Conservation (phyloP, 2,329 filamentous ascomycete genomes). For the Byssochlamys sp. region DNA sequence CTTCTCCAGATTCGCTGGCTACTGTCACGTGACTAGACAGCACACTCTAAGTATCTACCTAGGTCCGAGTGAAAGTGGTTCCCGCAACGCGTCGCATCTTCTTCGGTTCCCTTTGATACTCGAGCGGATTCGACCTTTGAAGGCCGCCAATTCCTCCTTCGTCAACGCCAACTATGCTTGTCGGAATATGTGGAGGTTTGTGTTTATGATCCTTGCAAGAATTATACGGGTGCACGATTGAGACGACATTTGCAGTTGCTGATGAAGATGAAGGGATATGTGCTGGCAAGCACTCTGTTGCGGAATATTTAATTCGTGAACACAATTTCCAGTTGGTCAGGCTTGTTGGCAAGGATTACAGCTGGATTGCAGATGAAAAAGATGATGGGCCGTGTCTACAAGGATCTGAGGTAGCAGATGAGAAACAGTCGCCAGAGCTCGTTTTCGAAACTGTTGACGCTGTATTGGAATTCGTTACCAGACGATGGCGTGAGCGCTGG, state of each 20-base stretch:
- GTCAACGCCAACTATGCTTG: slow-evolving; percentile 40
- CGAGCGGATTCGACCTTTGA: not conserved
- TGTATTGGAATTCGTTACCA: slow-evolving; percentile 76
- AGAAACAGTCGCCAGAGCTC: slow-evolving; percentile 13
- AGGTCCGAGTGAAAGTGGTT: not conserved
- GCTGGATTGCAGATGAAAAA: slow-evolving; percentile 12
- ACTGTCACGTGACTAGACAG: not conserved
- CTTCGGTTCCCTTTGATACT: not conserved
- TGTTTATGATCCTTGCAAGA: not conserved
- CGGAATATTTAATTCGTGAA: slow-evolving; percentile 73
- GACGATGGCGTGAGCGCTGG: slow-evolving; percentile 71
- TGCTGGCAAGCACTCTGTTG: slow-evolving; percentile 82
- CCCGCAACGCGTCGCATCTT: not conserved
- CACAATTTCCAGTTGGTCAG: slow-evolving; percentile 70
- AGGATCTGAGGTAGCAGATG: slow-evolving; percentile 12
- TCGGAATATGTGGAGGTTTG: slow-evolving; percentile 44
- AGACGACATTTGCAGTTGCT: not conserved
- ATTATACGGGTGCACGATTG: not conserved
- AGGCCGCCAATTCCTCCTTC: not conserved
- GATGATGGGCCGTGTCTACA: slow-evolving; percentile 21
- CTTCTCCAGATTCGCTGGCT: not conserved
- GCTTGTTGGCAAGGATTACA: slow-evolving; percentile 37
- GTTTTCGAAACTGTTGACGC: slow-evolving; percentile 55
- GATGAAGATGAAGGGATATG: slow-evolving; percentile 60
- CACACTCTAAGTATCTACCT: not conserved